phyloP scores from a whole-genome alignment of 768 basidiomycete genomes.

The Leccinum subgranulosum region DNA sequence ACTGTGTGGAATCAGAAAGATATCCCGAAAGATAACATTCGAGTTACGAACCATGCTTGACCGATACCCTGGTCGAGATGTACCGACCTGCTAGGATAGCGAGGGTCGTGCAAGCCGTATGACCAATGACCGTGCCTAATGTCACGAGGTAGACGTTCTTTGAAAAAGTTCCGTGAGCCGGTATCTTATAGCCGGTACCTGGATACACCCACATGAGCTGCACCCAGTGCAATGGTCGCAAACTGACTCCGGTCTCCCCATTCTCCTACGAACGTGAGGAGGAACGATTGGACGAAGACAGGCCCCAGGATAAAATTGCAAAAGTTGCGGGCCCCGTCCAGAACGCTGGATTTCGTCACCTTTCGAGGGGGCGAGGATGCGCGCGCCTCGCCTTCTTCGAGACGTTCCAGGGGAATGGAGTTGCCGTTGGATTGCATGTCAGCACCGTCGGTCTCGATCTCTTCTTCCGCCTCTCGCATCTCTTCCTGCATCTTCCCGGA shows the following conservation, averaged over 20 bases:
- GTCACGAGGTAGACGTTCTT: slow-evolving; percentile 93
- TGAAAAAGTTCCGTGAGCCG: slow-evolving; percentile 4
- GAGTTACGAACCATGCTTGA: slow-evolving; percentile 73
- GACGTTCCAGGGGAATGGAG: slow-evolving; percentile 62
- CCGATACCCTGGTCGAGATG: slow-evolving; percentile 90
- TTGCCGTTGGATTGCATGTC: slow-evolving; percentile 33
- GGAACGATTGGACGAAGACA: slow-evolving; percentile 92
- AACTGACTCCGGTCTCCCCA: slow-evolving; percentile 99
- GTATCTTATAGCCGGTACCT: background rate
- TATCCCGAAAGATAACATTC: background rate
- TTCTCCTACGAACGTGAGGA: slow-evolving; percentile 96
- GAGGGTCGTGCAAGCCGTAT: slow-evolving; percentile 79
- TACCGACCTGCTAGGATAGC: slow-evolving; percentile 95
- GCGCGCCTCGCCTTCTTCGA: slow-evolving; percentile 63
- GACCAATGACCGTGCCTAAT: slow-evolving; percentile 86
- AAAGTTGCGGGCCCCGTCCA: slow-evolving; percentile 77
- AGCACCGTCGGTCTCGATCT: slow-evolving; percentile 81
- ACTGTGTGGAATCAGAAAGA: slow-evolving; percentile 43
- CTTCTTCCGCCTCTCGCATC: slow-evolving; percentile 94
- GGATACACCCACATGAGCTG: slow-evolving; percentile 73
- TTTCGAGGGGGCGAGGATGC: slow-evolving; percentile 14
- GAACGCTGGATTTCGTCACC: slow-evolving; percentile 24
- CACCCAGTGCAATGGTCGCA: slow-evolving; percentile 92
- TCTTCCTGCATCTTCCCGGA: slow-evolving; percentile 87
- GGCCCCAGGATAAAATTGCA: slow-evolving; percentile 82